phyloP scores from a whole-genome alignment of 768 basidiomycete genomes.

The Lanmaoa rubissima region DNA sequence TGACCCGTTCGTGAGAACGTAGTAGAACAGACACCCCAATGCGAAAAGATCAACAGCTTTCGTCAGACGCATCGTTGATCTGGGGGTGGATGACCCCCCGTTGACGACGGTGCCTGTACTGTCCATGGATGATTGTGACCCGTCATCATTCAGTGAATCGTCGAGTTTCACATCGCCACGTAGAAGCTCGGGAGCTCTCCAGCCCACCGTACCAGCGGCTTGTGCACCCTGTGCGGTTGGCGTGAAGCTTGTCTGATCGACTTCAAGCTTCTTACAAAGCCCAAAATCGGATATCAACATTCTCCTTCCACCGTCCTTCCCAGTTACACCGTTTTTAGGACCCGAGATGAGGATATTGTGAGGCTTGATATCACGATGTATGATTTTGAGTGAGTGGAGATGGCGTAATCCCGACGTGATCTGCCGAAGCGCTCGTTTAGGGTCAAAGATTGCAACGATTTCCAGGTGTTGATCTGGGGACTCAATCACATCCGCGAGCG shows the following conservation, averaged over 20 bases:
- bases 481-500: slow-evolving; percentile 85
- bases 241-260: slow-evolving; percentile 95
- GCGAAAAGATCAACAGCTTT: slow-evolving; percentile 98
- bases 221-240: slow-evolving; percentile 88
- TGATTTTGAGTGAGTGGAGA: slow-evolving; percentile 89
- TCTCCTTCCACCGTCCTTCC: slow-evolving; percentile 50
- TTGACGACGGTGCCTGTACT: slow-evolving; percentile 52
- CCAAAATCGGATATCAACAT: slow-evolving; percentile 98
- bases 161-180: slow-evolving; percentile 92
- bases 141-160: slow-evolving; percentile 61
- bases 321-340: slow-evolving; percentile 50
- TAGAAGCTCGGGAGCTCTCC: slow-evolving; percentile 96
- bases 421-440: slow-evolving; percentile 84
- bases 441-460: slow-evolving; percentile 74
- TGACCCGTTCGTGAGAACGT: slow-evolving; percentile 81
- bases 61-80: slow-evolving; percentile 66
- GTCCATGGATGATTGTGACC: slow-evolving; percentile 64
- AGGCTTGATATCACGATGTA: slow-evolving; percentile 99
- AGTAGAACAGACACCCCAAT: slow-evolving; percentile 93
- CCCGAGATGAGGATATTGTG: slow-evolving; percentile 92
- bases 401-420: slow-evolving; percentile 87
- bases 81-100: slow-evolving; percentile 15
- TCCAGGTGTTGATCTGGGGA: slow-evolving; percentile 76
- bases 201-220: slow-evolving; percentile 92
- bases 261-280: slow-evolving; percentile 90